Conservation (phyloP, 306 rosid species). For the Crotalaria pallida region DNA sequence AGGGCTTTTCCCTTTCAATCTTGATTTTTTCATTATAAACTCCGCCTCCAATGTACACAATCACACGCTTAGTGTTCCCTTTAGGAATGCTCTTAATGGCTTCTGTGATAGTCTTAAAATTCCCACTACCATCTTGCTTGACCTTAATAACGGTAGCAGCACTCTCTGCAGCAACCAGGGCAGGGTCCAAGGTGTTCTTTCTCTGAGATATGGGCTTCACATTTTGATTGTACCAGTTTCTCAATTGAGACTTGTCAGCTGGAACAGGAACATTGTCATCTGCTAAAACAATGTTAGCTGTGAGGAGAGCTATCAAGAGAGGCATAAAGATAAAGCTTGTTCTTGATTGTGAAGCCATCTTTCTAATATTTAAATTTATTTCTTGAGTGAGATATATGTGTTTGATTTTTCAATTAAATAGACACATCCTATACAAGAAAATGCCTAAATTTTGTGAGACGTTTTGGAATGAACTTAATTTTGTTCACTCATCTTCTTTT, state of each 20-base stretch:
- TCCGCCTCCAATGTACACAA: slow-evolving; percentile 49
- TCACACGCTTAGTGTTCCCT: slow-evolving; percentile 41
- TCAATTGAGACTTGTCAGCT: slow-evolving; percentile 1
- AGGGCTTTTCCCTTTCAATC: slow-evolving; percentile 37
- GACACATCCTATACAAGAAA: background rate
- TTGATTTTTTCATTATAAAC: slow-evolving; percentile 49
- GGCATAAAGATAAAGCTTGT: background rate
- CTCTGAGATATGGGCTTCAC: background rate
- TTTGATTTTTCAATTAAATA: background rate
- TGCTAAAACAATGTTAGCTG: background rate
- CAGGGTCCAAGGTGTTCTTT: slow-evolving; percentile 29
- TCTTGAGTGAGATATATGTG: background rate
- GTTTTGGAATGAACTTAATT: background rate
- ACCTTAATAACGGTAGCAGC: slow-evolving; percentile 34
- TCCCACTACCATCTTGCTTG: slow-evolving; percentile 38
- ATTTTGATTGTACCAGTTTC: slow-evolving; percentile 34
- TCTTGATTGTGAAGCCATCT: slow-evolving; percentile 25
- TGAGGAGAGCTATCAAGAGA: background rate
- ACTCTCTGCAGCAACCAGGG: slow-evolving; percentile 42
- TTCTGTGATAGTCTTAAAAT: slow-evolving; percentile 39
- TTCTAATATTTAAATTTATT: background rate
- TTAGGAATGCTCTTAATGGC: slow-evolving; percentile 53
- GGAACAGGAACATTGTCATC: slow-evolving; percentile 26
- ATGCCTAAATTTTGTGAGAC: background rate
- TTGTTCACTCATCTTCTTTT: background rate